Evolutionary conservation across 495 filamentous ascomycete genomes (phyloP).

Genomic region (Chaetomium fimeti): DNA sequence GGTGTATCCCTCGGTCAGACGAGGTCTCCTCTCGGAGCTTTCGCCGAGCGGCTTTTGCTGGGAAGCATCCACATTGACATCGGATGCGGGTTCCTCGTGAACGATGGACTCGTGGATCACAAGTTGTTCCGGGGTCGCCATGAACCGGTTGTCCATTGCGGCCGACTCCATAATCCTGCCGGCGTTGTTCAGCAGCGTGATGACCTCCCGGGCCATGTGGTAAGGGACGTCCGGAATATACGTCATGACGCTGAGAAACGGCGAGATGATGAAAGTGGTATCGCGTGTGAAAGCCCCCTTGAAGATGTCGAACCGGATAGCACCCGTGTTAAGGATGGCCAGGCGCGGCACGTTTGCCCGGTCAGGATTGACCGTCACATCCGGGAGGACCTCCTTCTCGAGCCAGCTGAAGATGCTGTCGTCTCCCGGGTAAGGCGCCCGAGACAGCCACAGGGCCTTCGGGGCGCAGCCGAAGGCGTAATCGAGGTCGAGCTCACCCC

Average conservation of each 20-base stretch:
- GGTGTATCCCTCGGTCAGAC: constrained; percentile 76
- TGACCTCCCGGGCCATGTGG: constrained; percentile 63
- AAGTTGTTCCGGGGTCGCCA: constrained; percentile 45
- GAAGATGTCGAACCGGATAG: constrained; percentile 93
- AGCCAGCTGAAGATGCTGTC: constrained; percentile 81
- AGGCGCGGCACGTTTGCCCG: constrained; percentile 54
- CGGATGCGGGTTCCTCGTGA: constrained; percentile 14
- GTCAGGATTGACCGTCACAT: constrained; percentile 47
- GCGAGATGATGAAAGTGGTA: constrained; percentile 78
- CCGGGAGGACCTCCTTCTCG: constrained; percentile 67
- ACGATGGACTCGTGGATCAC: constrained; percentile 32
- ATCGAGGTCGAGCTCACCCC: constrained; percentile 70
- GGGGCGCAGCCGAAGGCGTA: constrained; percentile 79
- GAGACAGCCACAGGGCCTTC: constrained; percentile 73
- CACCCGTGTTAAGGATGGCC: constrained; percentile 82
- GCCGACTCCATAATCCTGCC: constrained; percentile 53
- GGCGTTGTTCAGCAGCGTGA: constrained; percentile 71
- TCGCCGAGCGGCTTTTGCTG: constrained; percentile 35
- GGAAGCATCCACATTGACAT: background rate
- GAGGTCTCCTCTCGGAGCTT: constrained; percentile 28
- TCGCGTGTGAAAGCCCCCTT: constrained; percentile 85
- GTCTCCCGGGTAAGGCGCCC: constrained; percentile 65
- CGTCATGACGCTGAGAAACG: constrained; percentile 78
- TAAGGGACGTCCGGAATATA: constrained; percentile 80
- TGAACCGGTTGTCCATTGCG: constrained; percentile 35